Base-by-base conservation (phyloP, 805 yeast species). In the Saccharomyces mikatae region DNA sequence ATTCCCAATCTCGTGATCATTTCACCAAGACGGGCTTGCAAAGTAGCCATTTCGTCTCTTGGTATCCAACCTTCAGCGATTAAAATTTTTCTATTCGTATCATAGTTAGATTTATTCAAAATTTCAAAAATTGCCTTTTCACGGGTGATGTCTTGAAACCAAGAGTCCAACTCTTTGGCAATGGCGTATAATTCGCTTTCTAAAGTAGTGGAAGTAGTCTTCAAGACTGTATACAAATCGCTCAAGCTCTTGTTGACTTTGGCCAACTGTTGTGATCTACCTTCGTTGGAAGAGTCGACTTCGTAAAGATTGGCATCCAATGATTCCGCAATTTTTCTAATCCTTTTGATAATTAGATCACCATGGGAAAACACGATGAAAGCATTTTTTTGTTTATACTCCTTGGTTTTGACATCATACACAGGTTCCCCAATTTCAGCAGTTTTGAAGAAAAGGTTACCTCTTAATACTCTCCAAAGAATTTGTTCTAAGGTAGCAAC, bases 41-140 rank as follows among this genome's bases (percentile, higher is more conserved):
- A 70, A 11, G 71, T 67, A 6, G 64, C 66, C 48, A 83, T 70
- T 56, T 82, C 86, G 53, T 74, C 74, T 10, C 72, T 71, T 36
- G 90, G 90, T 41, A 81, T 79, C 96, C 87, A 86, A 48, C 89
- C 89, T 74, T 82, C 89, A 31, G 83, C 87, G 51, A 81, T 86
- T 49, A 81, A 76, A 66, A 84, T 84, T 64, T 81, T 79, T 67
- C 89, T 77, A 47, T 80, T 79, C 53, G 78, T 71, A 67, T 87
- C 94, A 66, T 80, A 84, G 61, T 85, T 83, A 62, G 87, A 87
- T 56, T 74, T 75, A 68, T 85, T 84, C 73, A 86, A 75, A 3
- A 80, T 74, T 55, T 79, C 77, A 65, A 76, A 84, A 46, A 84
- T 82, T 26, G 79, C 68, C 59, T 80, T 79, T 61, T 86, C 91